Conservation (phyloP, 495 filamentous ascomycete genomes). For the Xylaria acuta region DNA sequence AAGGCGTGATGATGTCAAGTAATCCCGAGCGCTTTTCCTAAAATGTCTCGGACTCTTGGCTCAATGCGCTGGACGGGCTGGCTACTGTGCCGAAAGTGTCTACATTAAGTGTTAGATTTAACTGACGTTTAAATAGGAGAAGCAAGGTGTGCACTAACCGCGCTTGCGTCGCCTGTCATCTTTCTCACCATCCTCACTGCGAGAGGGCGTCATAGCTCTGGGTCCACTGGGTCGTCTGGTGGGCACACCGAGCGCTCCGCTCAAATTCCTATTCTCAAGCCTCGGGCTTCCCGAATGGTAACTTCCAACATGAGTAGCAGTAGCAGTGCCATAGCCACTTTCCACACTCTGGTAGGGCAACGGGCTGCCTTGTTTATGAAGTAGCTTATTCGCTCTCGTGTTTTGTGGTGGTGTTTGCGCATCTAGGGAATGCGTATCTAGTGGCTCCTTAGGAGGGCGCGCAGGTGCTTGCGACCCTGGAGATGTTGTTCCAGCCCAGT, state of each 20-base stretch:
- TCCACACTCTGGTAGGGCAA: conserved; percentile 56
- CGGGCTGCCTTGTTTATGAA: conserved; percentile 48
- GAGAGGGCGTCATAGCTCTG: conserved; percentile 59
- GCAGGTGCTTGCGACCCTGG: conserved; percentile 48
- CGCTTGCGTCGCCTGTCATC: conserved; percentile 56
- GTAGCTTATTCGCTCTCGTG: conserved; percentile 50
- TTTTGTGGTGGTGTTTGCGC: conserved; percentile 43
- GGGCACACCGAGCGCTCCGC: conserved; percentile 49
- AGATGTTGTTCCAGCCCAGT: conserved; percentile 48
- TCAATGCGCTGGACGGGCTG: conserved; percentile 43
- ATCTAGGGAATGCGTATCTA: conserved; percentile 41
- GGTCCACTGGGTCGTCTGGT: conserved; percentile 57
- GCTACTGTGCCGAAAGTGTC: conserved; percentile 61
- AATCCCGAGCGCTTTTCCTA: conserved; percentile 42
- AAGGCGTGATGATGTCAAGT: conserved; percentile 34
- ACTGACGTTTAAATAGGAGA: neutral
- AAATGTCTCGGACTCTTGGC: conserved; percentile 61
- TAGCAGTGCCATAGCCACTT: conserved; percentile 54
- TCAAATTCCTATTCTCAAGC: conserved; percentile 55
- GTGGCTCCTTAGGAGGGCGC: conserved; percentile 61
- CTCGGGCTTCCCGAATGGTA: conserved; percentile 49
- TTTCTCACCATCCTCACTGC: conserved; percentile 46
- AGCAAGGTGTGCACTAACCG: conserved; percentile 45
- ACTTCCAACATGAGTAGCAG: conserved; percentile 53
- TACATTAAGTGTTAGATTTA: conserved; percentile 32